Evolutionary conservation across 768 basidiomycete genomes (phyloP).

Genomic region (Megacollybia marginata): DNA sequence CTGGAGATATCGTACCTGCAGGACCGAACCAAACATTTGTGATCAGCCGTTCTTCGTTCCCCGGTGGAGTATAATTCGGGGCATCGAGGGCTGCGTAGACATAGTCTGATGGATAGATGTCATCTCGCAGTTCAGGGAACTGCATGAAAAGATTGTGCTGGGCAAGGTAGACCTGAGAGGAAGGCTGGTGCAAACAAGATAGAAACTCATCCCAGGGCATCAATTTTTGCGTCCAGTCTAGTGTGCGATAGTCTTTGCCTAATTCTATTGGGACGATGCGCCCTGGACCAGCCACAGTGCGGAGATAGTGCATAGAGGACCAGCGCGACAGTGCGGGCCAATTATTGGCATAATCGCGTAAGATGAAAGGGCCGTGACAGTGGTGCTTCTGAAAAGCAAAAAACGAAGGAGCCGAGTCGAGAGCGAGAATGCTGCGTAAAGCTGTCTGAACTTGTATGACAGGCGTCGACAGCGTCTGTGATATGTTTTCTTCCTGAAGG

Average conservation of each 20-base stretch:
- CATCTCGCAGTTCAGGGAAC: constrained; percentile 69
- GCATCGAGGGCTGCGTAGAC: constrained; percentile 52
- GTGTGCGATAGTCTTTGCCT: constrained; percentile 73
- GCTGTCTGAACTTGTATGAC: not conserved
- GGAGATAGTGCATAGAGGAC: constrained; percentile 64
- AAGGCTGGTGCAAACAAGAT: constrained; percentile 27
- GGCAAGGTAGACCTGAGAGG: constrained; percentile 63
- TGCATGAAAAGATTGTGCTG: constrained; percentile 84
- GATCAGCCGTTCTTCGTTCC: constrained; percentile 56
- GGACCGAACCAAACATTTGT: constrained; percentile 85
- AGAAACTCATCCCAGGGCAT: constrained; percentile 78
- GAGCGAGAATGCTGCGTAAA: constrained; percentile 25
- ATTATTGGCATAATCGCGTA: constrained; percentile 50
- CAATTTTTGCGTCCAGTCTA: constrained; percentile 76
- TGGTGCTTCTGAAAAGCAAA: constrained; percentile 39
- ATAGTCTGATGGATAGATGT: constrained; percentile 85
- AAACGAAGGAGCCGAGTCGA: constrained; percentile 49
- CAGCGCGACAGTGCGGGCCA: constrained; percentile 84
- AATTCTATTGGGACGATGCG: constrained; percentile 88
- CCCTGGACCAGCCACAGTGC: constrained; percentile 64
- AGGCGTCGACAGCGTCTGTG: not conserved
- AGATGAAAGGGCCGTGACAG: constrained; percentile 59
- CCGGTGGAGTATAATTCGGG: constrained; percentile 55
- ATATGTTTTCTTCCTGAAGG: not conserved
- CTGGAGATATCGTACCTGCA: constrained; percentile 71